A percentile compares a stretch with the other conserved stretches of the same genome.
phyloP scores from a whole-genome alignment of 2,329 filamentous ascomycete genomes.

The Arachnopeziza araneosa region DNA sequence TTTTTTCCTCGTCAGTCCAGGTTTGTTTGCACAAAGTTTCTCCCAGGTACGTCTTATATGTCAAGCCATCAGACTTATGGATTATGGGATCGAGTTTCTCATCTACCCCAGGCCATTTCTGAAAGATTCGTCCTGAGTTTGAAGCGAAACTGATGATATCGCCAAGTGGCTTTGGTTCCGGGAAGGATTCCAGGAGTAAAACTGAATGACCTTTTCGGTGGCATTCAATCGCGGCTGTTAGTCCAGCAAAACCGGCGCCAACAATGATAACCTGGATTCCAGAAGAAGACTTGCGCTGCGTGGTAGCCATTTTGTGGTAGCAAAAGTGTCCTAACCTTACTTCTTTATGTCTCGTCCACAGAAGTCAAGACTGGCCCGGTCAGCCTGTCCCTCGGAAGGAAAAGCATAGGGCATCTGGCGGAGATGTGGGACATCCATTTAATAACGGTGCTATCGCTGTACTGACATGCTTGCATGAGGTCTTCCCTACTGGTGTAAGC shows the following conservation, averaged over 20 bases:
- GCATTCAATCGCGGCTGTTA: conserved; percentile 57
- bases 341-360: conserved; percentile 5
- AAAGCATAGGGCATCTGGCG: background rate
- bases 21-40: conserved; percentile 46
- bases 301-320: conserved; percentile 9
- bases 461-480: background rate
- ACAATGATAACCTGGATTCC: conserved; percentile 47
- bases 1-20: conserved; percentile 33
- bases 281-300: conserved; percentile 39
- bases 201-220: conserved; percentile 52
- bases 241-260: conserved; percentile 52
- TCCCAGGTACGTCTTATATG: conserved; percentile 44
- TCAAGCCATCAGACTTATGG: conserved; percentile 32
- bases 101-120: conserved; percentile 47
- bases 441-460: background rate
- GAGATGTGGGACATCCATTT: background rate
- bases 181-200: conserved; percentile 42
- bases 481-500: background rate
- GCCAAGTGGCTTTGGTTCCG: conserved; percentile 39
- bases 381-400: background rate
- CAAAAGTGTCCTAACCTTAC: background rate
- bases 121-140: conserved; percentile 52
- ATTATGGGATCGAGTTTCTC: conserved; percentile 44
- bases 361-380: background rate
- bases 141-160: conserved; percentile 50